phyloP scores from a whole-genome alignment of 108 stramenopile genomes.

The Nitzschia palea region DNA sequence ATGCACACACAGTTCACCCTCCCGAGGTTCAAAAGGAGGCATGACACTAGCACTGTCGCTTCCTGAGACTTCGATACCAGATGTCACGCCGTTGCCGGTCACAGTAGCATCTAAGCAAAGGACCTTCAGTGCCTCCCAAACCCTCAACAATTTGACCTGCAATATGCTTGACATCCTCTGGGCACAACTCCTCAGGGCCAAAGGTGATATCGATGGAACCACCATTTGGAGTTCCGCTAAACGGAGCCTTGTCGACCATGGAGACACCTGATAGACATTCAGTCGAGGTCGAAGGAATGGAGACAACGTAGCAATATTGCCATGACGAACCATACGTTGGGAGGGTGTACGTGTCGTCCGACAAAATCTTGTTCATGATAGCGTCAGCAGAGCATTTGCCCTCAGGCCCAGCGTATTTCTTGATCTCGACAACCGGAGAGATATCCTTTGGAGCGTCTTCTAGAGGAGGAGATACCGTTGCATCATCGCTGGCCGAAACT shows the following conservation, averaged over 20 bases:
- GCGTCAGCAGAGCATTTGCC: neutral
- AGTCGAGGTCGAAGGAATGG: neutral
- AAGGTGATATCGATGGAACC: neutral
- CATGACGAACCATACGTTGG: neutral
- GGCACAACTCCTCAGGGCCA: neutral
- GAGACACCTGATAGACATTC: neutral
- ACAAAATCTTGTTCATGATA: neutral
- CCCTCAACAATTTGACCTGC: neutral
- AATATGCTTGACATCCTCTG: neutral
- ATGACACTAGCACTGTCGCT: too few relatives aligned
- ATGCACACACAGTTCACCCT: too few relatives aligned
- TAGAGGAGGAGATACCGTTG: too few relatives aligned
- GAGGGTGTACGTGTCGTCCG: neutral
- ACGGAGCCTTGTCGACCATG: neutral
- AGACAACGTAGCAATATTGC: neutral
- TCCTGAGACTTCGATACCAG: neutral
- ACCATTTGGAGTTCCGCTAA: too few relatives aligned
- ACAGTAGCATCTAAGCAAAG: neutral
- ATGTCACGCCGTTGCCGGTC: neutral
- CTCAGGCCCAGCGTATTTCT: conserved; percentile 1
- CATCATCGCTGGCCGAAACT: too few relatives aligned
- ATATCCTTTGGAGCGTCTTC: too few relatives aligned
- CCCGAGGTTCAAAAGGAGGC: too few relatives aligned
- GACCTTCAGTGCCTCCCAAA: neutral
- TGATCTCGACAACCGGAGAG: too few relatives aligned